Evolutionary conservation across 331 rosid genomes (phyloP).

Genomic region (Rosa hybrid): DNA sequence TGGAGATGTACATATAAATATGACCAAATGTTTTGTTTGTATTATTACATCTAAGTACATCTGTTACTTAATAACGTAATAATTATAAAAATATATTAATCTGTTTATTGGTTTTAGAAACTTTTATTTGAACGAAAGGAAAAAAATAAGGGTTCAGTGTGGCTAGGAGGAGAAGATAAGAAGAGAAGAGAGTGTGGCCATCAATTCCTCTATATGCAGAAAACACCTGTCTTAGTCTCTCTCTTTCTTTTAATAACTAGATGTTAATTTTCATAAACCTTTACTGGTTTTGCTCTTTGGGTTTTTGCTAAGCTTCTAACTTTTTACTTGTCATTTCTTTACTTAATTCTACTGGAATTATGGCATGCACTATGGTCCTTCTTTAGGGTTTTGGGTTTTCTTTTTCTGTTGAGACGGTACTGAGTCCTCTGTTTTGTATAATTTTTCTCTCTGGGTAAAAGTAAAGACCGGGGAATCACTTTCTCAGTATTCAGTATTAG

Average conservation of each 20-base stretch:
- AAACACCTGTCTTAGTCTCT: conserved; percentile 45
- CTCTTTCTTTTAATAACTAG: conserved; percentile 22
- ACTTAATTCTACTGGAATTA: not conserved
- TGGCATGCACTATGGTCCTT: not conserved
- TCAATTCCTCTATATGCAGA: conserved; percentile 51
- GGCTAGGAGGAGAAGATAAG: conserved; percentile 41
- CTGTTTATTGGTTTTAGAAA: not conserved
- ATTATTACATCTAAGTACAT: conserved; percentile 17
- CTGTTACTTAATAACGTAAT: not conserved
- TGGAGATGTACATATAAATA: conserved; percentile 14
- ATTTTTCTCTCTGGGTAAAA: conserved; percentile 8
- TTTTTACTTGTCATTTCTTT: not conserved
- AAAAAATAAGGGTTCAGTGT: not conserved
- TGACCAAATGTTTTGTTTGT: conserved; percentile 17
- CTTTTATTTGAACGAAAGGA: not conserved
- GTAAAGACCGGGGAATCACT: conserved; percentile 20
- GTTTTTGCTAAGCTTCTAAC: not conserved
- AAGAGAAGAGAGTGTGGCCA: conserved; percentile 62
- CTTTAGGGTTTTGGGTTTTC: not conserved
- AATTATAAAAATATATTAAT: conserved; percentile 2
- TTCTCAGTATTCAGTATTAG: not conserved
- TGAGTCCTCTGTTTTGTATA: not conserved
- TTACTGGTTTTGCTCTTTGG: not conserved
- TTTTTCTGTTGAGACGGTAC: not conserved
- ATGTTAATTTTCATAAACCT: conserved; percentile 28